Conservation (phyloP, 2,329 filamentous ascomycete genomes). For the Hymenoscyphus albidus region DNA sequence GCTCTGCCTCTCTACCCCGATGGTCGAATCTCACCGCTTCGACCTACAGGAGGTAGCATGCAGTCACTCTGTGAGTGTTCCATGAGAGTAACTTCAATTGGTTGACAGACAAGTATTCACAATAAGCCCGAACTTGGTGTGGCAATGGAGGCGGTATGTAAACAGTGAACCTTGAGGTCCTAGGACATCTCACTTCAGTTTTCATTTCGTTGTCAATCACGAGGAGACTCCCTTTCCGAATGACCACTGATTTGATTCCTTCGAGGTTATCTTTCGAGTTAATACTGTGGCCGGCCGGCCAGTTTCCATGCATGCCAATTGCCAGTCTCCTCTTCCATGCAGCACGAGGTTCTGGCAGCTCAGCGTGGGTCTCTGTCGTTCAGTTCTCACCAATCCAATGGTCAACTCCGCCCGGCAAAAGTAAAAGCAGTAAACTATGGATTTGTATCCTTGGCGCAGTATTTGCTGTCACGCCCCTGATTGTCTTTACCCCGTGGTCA, state of each 20-base stretch:
- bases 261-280: neutral
- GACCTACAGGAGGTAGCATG: neutral
- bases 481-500: neutral
- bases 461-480: neutral
- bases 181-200: neutral
- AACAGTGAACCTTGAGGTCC: neutral
- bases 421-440: neutral
- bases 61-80: neutral
- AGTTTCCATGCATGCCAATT: neutral
- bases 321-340: neutral
- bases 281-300: neutral
- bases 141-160: neutral
- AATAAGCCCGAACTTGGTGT: neutral
- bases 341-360: neutral
- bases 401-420: neutral
- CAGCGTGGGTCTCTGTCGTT: neutral
- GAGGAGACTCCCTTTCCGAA: neutral
- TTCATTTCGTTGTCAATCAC: neutral
- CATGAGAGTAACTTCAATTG: neutral
- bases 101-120: neutral
- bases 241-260: neutral
- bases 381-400: neutral
- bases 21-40: conserved; percentile 1
- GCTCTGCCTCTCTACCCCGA: neutral
- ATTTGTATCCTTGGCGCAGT: neutral